phyloP scores from a whole-genome alignment of 2,329 filamentous ascomycete genomes.

The Fusarium dimerum region DNA sequence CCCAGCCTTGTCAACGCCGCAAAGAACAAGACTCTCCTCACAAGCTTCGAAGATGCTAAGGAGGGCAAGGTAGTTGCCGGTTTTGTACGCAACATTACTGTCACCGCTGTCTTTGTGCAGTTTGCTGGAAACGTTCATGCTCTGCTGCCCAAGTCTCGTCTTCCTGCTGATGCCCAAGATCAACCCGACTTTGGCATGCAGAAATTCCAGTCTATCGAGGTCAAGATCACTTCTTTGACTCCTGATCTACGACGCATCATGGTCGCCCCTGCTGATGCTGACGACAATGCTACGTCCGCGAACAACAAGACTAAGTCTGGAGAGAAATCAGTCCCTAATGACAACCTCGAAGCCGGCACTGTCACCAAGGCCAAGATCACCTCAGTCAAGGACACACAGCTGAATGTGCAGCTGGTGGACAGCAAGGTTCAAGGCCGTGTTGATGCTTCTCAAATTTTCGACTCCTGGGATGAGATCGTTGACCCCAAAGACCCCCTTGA shows the following conservation, averaged over 20 bases:
- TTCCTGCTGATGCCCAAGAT: slow-evolving; percentile 68
- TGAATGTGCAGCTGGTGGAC: slow-evolving; percentile 87
- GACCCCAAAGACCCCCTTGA: slow-evolving; percentile 78
- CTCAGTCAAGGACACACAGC: slow-evolving; percentile 87
- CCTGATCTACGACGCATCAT: slow-evolving; percentile 68
- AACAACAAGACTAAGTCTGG: slow-evolving; percentile 40
- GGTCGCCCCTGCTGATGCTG: slow-evolving; percentile 51
- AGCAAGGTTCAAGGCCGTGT: slow-evolving; percentile 78
- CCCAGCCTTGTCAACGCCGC: slow-evolving; percentile 76
- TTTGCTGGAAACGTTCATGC: slow-evolving; percentile 78
- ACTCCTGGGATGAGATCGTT: slow-evolving; percentile 82
- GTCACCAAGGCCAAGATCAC: slow-evolving; percentile 74
- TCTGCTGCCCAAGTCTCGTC: slow-evolving; percentile 75
- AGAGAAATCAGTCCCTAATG: slow-evolving; percentile 48
- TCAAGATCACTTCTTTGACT: slow-evolving; percentile 73
- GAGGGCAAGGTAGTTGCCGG: slow-evolving; percentile 70
- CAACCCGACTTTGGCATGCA: slow-evolving; percentile 77
- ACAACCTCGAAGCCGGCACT: slow-evolving; percentile 73
- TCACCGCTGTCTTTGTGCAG: slow-evolving; percentile 82
- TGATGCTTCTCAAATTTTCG: slow-evolving; percentile 87
- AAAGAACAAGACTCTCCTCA: slow-evolving; percentile 71
- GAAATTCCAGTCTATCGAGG: slow-evolving; percentile 73
- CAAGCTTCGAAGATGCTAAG: slow-evolving; percentile 69
- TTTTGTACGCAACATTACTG: slow-evolving; percentile 82
- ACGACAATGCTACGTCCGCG: slow-evolving; percentile 44